These are phyloP conservation scores for Omphalea diandra DNA, from an alignment of 441 rosid species.

Conservation along the genomic window DNA sequence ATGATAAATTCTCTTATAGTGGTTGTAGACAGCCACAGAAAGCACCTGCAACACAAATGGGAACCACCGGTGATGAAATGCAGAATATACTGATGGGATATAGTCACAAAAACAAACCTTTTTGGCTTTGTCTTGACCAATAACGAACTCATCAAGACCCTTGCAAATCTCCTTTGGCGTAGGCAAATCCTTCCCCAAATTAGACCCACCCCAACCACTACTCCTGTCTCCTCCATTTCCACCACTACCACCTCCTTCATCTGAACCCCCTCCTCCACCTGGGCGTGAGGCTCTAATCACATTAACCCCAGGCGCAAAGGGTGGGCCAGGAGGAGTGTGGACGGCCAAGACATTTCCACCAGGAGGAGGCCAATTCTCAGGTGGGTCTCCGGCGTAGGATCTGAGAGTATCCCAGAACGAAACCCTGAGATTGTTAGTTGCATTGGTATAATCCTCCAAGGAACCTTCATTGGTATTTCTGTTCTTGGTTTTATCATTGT, in stretches of 20 bases:
- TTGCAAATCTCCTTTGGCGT: slow-evolving; percentile 88
- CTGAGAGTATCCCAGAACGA: slow-evolving; percentile 75
- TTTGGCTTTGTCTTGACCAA: slow-evolving; percentile 81
- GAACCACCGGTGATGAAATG: background rate
- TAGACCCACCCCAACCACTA: slow-evolving; percentile 82
- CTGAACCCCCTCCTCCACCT: slow-evolving; percentile 25
- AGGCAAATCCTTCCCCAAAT: slow-evolving; percentile 82
- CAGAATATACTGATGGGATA: background rate
- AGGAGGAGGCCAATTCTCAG: slow-evolving; percentile 55
- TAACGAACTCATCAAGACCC: slow-evolving; percentile 85
- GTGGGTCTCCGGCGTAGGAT: slow-evolving; percentile 67
- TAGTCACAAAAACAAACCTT: slow-evolving; percentile 42
- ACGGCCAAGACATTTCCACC: slow-evolving; percentile 58
- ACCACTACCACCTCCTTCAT: slow-evolving; percentile 32
- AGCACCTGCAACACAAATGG: slow-evolving; percentile 60
- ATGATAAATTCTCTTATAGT: slow-evolving; percentile 83
- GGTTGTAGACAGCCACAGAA: slow-evolving; percentile 92
- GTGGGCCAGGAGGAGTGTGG: slow-evolving; percentile 70
- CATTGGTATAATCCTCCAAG: slow-evolving; percentile 27
- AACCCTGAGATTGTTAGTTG: slow-evolving; percentile 40
- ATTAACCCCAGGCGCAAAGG: slow-evolving; percentile 63
- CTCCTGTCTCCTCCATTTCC: slow-evolving; percentile 27
- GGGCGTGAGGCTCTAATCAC: slow-evolving; percentile 44
- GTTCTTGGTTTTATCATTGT: slow-evolving; percentile 15
- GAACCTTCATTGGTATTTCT: slow-evolving; percentile 14